These are phyloP conservation scores for Mercurialis annua DNA, from an alignment of 345 rosid genomes.

Conservation along the genomic window DNA sequence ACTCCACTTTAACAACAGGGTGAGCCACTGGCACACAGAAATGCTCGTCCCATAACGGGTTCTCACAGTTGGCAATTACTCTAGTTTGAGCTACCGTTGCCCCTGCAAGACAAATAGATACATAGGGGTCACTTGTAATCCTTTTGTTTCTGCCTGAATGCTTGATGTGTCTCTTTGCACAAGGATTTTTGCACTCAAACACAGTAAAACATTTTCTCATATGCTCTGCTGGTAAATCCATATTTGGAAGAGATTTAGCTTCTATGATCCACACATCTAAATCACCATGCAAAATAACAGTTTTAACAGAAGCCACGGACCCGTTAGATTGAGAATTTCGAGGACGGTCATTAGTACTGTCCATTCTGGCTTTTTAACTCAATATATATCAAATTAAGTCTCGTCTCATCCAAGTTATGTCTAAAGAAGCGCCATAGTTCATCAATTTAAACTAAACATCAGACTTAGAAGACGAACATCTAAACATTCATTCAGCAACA, in stretches of 20 bases:
- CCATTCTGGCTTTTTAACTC: slow-evolving; percentile 28
- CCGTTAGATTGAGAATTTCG: slow-evolving; percentile 1
- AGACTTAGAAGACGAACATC: background rate
- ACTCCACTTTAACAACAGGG: slow-evolving; percentile 46
- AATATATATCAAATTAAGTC: slow-evolving; percentile 14
- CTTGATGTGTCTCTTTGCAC: slow-evolving; percentile 4
- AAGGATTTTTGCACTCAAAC: slow-evolving; percentile 32
- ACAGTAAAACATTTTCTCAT: slow-evolving; percentile 45
- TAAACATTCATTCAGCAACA: background rate
- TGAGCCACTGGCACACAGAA: slow-evolving; percentile 58
- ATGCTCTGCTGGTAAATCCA: slow-evolving; percentile 61
- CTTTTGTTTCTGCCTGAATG: slow-evolving; percentile 32
- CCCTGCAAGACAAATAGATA: slow-evolving; percentile 57
- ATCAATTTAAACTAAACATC: slow-evolving; percentile 3
- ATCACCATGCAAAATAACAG: slow-evolving; percentile 53
- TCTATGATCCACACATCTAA: slow-evolving; percentile 54
- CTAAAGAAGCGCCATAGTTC: background rate
- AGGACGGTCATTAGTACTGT: slow-evolving; percentile 3
- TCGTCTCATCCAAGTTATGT: slow-evolving; percentile 7
- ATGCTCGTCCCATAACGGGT: slow-evolving; percentile 70
- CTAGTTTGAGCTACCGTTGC: slow-evolving; percentile 66
- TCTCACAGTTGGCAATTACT: slow-evolving; percentile 54
- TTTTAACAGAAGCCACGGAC: slow-evolving; percentile 17
- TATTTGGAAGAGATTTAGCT: slow-evolving; percentile 64
- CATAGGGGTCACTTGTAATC: slow-evolving; percentile 68